Base-by-base conservation (phyloP, 2,329 filamentous ascomycete genomes). In the Capronia coronata region DNA sequence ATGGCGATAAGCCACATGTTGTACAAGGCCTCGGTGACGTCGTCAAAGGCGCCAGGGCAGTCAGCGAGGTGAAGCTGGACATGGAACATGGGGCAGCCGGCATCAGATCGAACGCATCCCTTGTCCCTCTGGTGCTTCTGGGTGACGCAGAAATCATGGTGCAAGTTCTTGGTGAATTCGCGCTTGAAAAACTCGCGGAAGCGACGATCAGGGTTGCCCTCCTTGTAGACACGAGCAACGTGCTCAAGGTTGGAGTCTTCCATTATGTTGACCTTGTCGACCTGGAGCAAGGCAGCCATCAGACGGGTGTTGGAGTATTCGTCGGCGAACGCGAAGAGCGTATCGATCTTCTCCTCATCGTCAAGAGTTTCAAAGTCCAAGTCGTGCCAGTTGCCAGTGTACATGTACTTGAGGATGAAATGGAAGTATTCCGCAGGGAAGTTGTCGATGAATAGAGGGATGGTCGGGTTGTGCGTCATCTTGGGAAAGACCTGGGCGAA, bases 191-290 rank as follows among this genome's bases (percentile, higher is more conserved):
- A 6, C 11, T 37, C 6, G 19, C 34, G 34, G 14, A 37, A 37
- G 11, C 34, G 34, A 37, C 13, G 13, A 6, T 3, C 13, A 14
- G 7, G 6, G 2, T 2, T 6, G 14, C 2, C 14, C 2, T 11
- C 10, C 11, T n/a, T n/a, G 32, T 49, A 49, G 32, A 49, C 32
- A 8, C 16, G 7, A n/a, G 40, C 32, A 21, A 38, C 11, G 14
- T 34, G 13, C 18, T 16, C 2, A 7, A 30, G 21, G 11, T 16
- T n/a, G n/a, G n/a, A 29, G 5, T 30, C 8, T 9, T n/a, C n/a
- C 8, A 4, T 3, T 7, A 38, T 18, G 9, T 38, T 5, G 22
- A 23, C 14, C 11, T 11, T 14, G 14, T 11, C 23, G 2, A 16
- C 16, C 22, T 38, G 43, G 3, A 18, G 22, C 29, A 39, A 16